Conservation (phyloP, 164 flowering plant genomes). For the Kalanchoe fedtschenkoi region DNA sequence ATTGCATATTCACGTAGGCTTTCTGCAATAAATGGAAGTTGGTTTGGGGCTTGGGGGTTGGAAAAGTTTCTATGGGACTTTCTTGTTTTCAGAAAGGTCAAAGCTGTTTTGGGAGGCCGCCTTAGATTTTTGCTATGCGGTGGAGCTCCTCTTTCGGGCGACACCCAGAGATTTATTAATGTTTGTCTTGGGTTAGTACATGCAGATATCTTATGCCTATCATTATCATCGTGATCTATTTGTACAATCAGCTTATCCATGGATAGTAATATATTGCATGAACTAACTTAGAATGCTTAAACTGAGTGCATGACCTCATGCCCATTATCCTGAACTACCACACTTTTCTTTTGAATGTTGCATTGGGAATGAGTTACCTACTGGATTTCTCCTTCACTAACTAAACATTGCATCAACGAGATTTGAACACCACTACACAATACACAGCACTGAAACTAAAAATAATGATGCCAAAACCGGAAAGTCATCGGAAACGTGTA, state of each 20-base stretch:
- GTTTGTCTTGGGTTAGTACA: constrained; percentile 84
- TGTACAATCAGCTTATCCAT: not conserved
- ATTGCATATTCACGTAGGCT: constrained; percentile 74
- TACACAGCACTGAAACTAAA: too few relatives aligned
- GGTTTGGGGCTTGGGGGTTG: constrained; percentile 98
- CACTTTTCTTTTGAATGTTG: too few relatives aligned
- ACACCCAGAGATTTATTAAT: constrained; percentile 95
- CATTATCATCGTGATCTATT: not conserved
- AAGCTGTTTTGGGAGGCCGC: constrained; percentile 78
- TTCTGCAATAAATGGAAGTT: constrained; percentile 84
- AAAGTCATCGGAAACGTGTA: too few relatives aligned
- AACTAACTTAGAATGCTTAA: not conserved
- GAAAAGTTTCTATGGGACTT: constrained; percentile 71
- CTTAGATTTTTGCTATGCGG: constrained; percentile 88
- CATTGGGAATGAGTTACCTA: too few relatives aligned
- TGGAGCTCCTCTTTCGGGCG: constrained; percentile 96
- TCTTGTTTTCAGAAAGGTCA: constrained; percentile 73
- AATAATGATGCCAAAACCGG: too few relatives aligned
- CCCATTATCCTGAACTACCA: too few relatives aligned
- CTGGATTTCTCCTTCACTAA: too few relatives aligned
- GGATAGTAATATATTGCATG: not conserved
- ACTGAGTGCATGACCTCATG: too few relatives aligned
- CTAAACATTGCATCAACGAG: too few relatives aligned
- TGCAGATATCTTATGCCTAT: not conserved
- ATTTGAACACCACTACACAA: too few relatives aligned